Base-by-base conservation (phyloP, 208 protist species). In the Blechomonas ayalai region DNA sequence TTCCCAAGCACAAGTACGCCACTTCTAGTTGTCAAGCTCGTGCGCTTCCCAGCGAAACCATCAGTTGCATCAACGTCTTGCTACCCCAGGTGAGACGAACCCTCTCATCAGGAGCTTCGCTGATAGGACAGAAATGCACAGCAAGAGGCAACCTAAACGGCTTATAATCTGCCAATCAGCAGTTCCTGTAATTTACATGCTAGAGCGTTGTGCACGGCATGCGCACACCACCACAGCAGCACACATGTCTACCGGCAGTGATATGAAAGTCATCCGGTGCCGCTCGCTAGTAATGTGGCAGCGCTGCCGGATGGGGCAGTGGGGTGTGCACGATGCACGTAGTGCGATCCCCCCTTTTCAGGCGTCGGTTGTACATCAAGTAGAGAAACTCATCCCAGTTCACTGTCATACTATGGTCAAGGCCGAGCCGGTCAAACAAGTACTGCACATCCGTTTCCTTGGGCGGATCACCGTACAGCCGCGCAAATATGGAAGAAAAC, bases 321-420 rank as follows among this genome's bases (percentile, higher is more conserved):
- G 58, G 59, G 5, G 70, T 70, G 4, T 39, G 19, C 7, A 34
- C 27, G 35, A 39, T 56, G 19, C 52, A 38, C 2, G 59, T 32
- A 3, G 52, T 12, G 16, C 40, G 18, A 13, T n/a, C 24, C 12
- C 50, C 59, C 23, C 59, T 54, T 15, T 42, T 52, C 10, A 66
- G 69, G 0, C 56, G 56, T 22, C 58, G 45, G 43, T 34, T 60
- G 48, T 87, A 89, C 29, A 71, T 73, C 7, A 80, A 39, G 27
- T 73, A 67, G 20, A 92, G 51, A 61, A 92, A 92, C 38, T 89
- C 79, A 38, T 70, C 73, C 80, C 83, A 92, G 41, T 55, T 55
- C 19, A 92, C 39, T 26, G 73, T 84, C 55, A 78, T 82, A 1
- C 61, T 67, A 1, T 61, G 48, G 4, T 75, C 59, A 8, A 83